phyloP scores from a whole-genome alignment of 202 grass and related monocot genomes.

The Carex sylvatica region DNA sequence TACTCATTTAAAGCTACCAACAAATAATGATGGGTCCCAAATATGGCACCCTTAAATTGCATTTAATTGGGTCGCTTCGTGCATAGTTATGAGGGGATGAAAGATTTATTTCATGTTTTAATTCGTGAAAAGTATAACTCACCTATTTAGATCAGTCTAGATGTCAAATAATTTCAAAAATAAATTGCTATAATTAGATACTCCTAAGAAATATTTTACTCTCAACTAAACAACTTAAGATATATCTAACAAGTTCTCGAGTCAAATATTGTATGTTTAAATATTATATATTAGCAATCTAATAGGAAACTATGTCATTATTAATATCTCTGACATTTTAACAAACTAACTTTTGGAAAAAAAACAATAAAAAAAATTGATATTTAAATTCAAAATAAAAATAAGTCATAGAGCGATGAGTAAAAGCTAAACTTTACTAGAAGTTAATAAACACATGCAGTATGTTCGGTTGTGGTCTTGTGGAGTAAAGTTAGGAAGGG shows the following conservation, averaged over 20 bases:
- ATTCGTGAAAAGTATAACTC: constrained; percentile 10
- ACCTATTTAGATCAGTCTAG: too few species aligned
- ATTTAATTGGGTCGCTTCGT: neutral
- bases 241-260: neutral
- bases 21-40: neutral
- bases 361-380: neutral
- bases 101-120: neutral
- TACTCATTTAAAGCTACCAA: neutral
- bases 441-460: neutral
- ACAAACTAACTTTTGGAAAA: neutral
- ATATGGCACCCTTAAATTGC: neutral
- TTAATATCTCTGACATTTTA: neutral
- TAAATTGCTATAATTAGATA: neutral
- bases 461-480: too few species aligned
- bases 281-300: neutral
- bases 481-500: too few species aligned
- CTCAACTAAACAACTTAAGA: neutral
- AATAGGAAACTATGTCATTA: neutral
- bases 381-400: neutral
- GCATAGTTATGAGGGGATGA: neutral
- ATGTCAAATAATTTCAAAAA: neutral
- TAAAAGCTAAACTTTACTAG: neutral
- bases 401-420: neutral
- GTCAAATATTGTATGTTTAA: neutral
- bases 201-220: neutral